Conservation (phyloP, 148 eudicot genomes). For the Nepenthes gracilis region DNA sequence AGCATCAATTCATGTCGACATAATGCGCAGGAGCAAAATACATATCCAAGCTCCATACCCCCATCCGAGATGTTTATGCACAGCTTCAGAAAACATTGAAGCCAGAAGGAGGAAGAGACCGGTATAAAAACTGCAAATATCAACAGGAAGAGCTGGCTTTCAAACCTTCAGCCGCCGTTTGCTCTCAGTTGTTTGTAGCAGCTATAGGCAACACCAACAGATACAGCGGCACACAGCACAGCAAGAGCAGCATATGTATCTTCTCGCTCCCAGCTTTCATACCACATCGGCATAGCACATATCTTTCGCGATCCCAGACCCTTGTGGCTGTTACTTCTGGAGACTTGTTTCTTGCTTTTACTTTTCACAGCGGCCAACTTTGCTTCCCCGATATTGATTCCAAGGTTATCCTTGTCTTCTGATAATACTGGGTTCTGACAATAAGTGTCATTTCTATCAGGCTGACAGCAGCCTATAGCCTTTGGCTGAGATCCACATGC, state of each 20-base stretch:
- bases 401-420: conserved; percentile 15
- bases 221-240: conserved; percentile 62
- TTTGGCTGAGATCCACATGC: conserved; percentile 24
- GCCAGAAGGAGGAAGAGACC: too few relatives aligned
- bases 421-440: conserved; percentile 29
- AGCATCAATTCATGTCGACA: too few relatives aligned
- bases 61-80: too few relatives aligned
- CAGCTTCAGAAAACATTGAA: too few relatives aligned
- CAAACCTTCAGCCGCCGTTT: not conserved
- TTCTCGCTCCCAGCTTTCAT: conserved; percentile 85
- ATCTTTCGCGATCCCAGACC: conserved; percentile 39
- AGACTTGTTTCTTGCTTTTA: conserved; percentile 30
- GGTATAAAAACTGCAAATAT: too few relatives aligned
- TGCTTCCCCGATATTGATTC: conserved; percentile 11
- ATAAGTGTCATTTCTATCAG: conserved; percentile 42
- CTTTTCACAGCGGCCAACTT: conserved; percentile 22
- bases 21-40: too few relatives aligned
- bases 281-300: conserved; percentile 74
- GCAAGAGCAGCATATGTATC: conserved; percentile 85
- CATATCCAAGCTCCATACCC: too few relatives aligned
- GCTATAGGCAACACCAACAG: conserved; percentile 59
- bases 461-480: conserved; percentile 38
- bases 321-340: conserved; percentile 32
- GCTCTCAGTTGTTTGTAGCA: conserved; percentile 47
- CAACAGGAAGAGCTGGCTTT: too few relatives aligned